phyloP scores from a whole-genome alignment of 1,139 yeast species.

The Saccharomyces uvarum region DNA sequence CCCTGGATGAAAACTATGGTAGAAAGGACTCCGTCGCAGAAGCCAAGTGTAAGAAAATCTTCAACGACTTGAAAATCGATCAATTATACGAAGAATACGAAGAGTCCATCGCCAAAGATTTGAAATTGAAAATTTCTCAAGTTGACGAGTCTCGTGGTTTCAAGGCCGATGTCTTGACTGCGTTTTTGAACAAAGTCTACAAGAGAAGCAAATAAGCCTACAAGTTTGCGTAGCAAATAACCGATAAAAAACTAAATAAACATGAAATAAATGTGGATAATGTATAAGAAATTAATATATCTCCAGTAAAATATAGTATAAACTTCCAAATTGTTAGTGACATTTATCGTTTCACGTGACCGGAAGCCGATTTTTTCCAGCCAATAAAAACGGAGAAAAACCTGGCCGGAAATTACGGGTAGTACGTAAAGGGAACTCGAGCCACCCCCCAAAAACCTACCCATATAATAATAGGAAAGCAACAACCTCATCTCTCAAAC shows the following conservation, averaged over 20 bases:
- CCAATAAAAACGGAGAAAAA: neutral
- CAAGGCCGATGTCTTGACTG: slow-evolving; percentile 73
- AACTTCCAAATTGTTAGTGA: neutral
- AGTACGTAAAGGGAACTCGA: neutral
- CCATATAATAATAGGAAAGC: neutral
- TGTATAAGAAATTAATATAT: neutral
- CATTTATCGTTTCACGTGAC: neutral
- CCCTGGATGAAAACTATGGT: slow-evolving; percentile 86
- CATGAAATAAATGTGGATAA: neutral
- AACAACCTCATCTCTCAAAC: neutral
- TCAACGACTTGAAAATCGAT: slow-evolving; percentile 65
- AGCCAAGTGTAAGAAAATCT: slow-evolving; percentile 63
- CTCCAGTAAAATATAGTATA: neutral
- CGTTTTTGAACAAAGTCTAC: slow-evolving; percentile 84
- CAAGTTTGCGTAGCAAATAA: neutral
- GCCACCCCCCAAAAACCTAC: neutral
- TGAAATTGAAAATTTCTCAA: slow-evolving; percentile 54
- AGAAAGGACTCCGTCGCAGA: slow-evolving; percentile 67
- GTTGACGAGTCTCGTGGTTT: slow-evolving; percentile 90
- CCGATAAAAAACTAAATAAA: neutral
- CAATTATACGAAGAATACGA: slow-evolving; percentile 72
- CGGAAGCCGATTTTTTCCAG: neutral
- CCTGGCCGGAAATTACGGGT: neutral
- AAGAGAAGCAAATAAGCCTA: slow-evolving; percentile 66
- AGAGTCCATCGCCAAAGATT: slow-evolving; percentile 60